phyloP scores from a whole-genome alignment of 2,329 filamentous ascomycete species.

The Sclerotinia glacialis region DNA sequence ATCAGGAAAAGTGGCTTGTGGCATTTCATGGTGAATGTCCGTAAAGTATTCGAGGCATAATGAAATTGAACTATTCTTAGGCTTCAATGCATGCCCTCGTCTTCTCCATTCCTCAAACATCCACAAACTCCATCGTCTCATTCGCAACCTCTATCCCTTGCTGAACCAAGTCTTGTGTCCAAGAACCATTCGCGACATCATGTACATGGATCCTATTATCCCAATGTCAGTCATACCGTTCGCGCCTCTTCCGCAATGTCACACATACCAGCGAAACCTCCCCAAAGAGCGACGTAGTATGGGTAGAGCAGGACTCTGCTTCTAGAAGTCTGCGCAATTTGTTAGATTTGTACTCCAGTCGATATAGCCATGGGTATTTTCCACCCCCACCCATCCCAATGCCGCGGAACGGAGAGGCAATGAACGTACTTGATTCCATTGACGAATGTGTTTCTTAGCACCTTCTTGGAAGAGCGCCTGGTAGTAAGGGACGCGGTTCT shows the following conservation, averaged over 20 bases:
- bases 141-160: constrained; percentile 46
- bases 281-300: constrained; percentile 65
- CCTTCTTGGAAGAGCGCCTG: constrained; percentile 74
- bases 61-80: constrained; percentile 28
- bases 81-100: constrained; percentile 30
- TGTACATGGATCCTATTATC: constrained; percentile 56
- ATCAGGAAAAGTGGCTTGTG: background rate
- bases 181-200: constrained; percentile 68
- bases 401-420: background rate
- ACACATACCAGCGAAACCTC: constrained; percentile 58
- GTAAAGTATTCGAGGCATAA: constrained; percentile 14
- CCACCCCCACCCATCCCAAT: background rate
- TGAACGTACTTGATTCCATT: constrained; percentile 73
- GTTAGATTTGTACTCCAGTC: constrained; percentile 9
- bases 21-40: background rate
- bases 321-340: constrained; percentile 54
- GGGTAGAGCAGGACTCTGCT: constrained; percentile 64
- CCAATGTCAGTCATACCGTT: background rate
- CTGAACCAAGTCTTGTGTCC: constrained; percentile 79
- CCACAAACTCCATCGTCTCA: background rate
- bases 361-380: background rate
- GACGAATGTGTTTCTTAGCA: constrained; percentile 63
- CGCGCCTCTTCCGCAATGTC: background rate
- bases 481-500: constrained; percentile 72
- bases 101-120: constrained; percentile 1